Base-by-base conservation (phyloP, 345 rosid genomes). In the Linum tenue region DNA sequence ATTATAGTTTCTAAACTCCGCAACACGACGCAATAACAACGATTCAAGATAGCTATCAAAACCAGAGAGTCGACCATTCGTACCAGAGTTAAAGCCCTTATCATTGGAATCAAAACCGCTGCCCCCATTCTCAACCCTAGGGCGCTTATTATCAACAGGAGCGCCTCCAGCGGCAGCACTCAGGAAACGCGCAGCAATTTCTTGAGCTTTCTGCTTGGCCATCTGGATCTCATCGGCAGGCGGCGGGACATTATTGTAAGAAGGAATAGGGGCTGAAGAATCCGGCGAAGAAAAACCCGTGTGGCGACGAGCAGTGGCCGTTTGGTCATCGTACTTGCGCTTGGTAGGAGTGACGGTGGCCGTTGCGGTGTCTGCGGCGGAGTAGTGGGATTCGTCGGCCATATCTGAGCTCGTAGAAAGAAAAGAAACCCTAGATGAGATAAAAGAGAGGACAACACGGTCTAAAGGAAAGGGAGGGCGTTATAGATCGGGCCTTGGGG, bases 301-400 rank as follows among this genome's bases (percentile, higher is more conserved):
- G 5, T 84, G 75, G 60, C 96, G 79, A 31, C 97, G 90, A 1
- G 80, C 16, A 0, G 86, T 50, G 0, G 86, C 70, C 5, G 84
- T 72, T 55, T 79, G 90, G 73, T 91, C 99, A 3, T 91, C 99
- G 80, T 84, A 91, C 70, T 95, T 95, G 62, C 99, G 94, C 78
- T 95, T 95, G 79, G 72, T 79, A 35, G 59, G 59, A 35, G 59
- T 35, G 42, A 69, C 5, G 56, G 73, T 55, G 65, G 71, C 75
- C 10, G 81, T 14, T 4, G 85, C 75, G 35, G 66, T 40, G 39
- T 74, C 86, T 15, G 70, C 37, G 9, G 56, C 64, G 3, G 96
- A 79, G 86, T 90, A 90, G 7, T 84, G 95, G n/a, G 92, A 75
- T 77, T 94, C 99, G 79, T 91, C 99, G 14, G 95, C 98, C 99